phyloP scores from a whole-genome alignment of 129 eudicot genomes.

The Flaveria ramosissima region DNA sequence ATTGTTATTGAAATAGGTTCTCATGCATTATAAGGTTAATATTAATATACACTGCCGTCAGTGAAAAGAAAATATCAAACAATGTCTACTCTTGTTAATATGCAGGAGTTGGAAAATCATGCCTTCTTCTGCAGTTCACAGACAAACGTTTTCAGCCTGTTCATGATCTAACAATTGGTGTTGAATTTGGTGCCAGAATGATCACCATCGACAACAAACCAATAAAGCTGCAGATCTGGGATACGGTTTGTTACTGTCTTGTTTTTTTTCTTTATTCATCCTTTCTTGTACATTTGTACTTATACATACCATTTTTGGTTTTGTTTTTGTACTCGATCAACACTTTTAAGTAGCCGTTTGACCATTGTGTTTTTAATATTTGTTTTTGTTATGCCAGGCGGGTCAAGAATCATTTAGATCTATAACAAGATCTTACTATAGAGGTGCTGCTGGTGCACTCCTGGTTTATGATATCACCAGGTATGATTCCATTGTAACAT shows the following conservation, averaged over 20 bases:
- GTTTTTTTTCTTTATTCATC: background rate
- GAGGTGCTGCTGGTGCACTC: slow-evolving; percentile 88
- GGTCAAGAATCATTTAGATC: slow-evolving; percentile 85
- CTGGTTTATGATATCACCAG: slow-evolving; percentile 79
- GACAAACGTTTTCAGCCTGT: slow-evolving; percentile 90
- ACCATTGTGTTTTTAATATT: no score
- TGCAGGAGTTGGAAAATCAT: slow-evolving; percentile 62
- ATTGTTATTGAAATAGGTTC: slow-evolving; percentile 5
- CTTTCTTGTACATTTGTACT: background rate
- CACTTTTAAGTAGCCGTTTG: background rate
- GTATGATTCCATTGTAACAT: slow-evolving; percentile 18
- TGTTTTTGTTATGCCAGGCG: slow-evolving; percentile 45
- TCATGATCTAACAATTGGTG: slow-evolving; percentile 77
- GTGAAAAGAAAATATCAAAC: background rate
- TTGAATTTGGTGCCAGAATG: slow-evolving; percentile 85
- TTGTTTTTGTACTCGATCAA: slow-evolving; percentile 2
- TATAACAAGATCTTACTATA: slow-evolving; percentile 79
- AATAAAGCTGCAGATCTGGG: slow-evolving; percentile 70
- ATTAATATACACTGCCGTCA: background rate
- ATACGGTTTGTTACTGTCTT: slow-evolving; percentile 42
- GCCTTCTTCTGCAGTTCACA: slow-evolving; percentile 94
- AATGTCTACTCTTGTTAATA: background rate
- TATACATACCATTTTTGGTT: background rate
- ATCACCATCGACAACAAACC: slow-evolving; percentile 68
- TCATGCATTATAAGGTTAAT: background rate